phyloP scores from a whole-genome alignment of 2,329 filamentous ascomycete species.

The Raffaelea arxii region DNA sequence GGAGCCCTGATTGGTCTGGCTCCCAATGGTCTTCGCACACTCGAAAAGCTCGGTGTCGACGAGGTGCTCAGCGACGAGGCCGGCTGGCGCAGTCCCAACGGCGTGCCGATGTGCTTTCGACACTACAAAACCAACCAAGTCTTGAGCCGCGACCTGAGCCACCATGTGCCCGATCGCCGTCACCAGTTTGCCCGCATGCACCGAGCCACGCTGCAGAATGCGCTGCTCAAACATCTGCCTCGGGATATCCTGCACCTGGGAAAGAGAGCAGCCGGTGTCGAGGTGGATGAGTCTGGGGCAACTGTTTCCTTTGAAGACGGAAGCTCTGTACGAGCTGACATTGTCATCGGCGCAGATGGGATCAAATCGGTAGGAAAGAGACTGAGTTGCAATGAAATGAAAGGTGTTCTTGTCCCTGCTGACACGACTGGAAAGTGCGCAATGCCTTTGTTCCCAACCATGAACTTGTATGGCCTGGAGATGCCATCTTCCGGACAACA shows the following conservation, averaged over 20 bases:
- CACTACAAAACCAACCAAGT: conserved; percentile 5
- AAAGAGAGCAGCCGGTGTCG: conserved; percentile 4
- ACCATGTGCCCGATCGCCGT: conserved; percentile 5
- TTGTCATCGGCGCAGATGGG: conserved; percentile 55
- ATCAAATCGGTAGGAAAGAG: conserved; percentile 42
- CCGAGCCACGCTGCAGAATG: conserved; percentile 5
- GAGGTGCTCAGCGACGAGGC: conserved; percentile 4
- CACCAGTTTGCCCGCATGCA: conserved; percentile 6
- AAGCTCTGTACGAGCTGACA: conserved; percentile 38
- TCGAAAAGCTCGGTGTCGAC: conserved; percentile 4
- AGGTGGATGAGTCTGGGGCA: conserved; percentile 41
- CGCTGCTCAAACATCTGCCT: conserved; percentile 3
- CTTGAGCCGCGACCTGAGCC: conserved; percentile 3
- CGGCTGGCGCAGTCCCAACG: conserved; percentile 5
- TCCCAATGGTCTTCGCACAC: conserved; percentile 6
- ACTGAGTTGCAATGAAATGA: neutral
- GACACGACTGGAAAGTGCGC: conserved; percentile 4
- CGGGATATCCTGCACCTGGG: neutral
- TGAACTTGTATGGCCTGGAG: conserved; percentile 2
- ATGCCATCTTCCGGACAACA: conserved; percentile 7
- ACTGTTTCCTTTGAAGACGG: conserved; percentile 45
- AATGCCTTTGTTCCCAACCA: conserved; percentile 1
- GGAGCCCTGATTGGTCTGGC: conserved; percentile 5
- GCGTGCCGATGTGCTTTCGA: conserved; percentile 5
- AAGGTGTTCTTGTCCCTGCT: neutral